Evolutionary conservation across 805 yeast species (phyloP), one percentile per base, ranked within the genome.

Genomic region (Kluyveromyces lactis): DNA sequence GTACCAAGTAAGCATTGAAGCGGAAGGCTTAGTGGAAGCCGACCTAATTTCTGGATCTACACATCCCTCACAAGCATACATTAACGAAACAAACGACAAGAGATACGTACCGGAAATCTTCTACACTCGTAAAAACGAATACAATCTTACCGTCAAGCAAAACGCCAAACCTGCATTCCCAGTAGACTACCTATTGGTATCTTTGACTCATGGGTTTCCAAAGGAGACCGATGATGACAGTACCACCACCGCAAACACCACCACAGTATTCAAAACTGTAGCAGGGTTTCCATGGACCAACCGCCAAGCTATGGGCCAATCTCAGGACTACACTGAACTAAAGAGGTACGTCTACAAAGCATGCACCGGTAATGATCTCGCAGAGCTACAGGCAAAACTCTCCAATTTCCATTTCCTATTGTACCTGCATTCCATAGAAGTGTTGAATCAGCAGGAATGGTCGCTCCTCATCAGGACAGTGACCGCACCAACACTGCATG

Each of bases 41-140:
- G 95, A 84, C 52, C 73, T 90, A 47, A 77, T 92, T 23, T 71
- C 80, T 24, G 90, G 95, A 0, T 83, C 95, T 1, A 85, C 96
- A 0, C 90, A 87, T 55, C 97, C 99, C 0, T 78, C 87, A 16
- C 77, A 81, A 68, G 79, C 90, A 56, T 81, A 77, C 50, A 79
- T 92, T 47, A 82, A 85, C 53, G 81, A 77, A 21, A 79, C 86
- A n/a, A 74, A 75, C 30, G 69, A 72, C 15, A 72, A 69, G 8
- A 72, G 96, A 41, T 92, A 90, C 50, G 97, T 92, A 12, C 99
- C 99, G 0, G 99, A 92, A 46, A 81, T 92, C 18, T 84, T 85
- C 53, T 92, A 82, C 68, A 77, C 79, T 60, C 79, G 76, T 56
- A 72, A 76, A 43, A 92, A 92, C 56, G 97, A 92, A 63, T 92